phyloP scores from a whole-genome alignment of 2,329 filamentous ascomycete genomes.

The Colletotrichum musae region DNA sequence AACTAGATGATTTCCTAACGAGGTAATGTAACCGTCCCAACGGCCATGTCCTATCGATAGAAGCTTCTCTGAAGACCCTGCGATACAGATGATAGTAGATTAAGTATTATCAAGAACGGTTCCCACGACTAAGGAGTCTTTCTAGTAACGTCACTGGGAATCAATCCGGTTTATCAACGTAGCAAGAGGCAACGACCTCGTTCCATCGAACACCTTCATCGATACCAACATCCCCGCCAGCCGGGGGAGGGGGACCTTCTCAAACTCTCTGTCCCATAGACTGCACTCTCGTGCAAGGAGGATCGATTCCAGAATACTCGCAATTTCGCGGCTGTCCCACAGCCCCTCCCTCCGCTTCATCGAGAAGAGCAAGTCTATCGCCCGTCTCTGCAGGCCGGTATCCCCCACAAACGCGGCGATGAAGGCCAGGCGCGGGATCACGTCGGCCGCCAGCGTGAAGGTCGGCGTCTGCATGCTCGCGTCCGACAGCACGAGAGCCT shows the following conservation, averaged over 20 bases:
- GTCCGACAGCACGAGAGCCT: background rate
- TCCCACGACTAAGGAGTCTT: too few relatives aligned
- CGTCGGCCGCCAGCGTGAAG: constrained; percentile 22
- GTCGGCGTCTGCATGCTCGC: background rate
- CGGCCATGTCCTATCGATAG: too few relatives aligned
- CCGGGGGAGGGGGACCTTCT: constrained; percentile 12
- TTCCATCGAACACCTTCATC: background rate
- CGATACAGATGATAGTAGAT: too few relatives aligned
- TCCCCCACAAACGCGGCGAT: background rate
- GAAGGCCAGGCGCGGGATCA: constrained; percentile 18
- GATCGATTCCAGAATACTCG: constrained; percentile 11
- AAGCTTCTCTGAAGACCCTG: too few relatives aligned
- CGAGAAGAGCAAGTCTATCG: constrained; percentile 38
- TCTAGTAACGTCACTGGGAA: too few relatives aligned
- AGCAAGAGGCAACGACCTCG: constrained; percentile 5
- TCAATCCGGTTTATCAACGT: background rate
- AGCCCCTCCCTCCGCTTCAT: constrained; percentile 43
- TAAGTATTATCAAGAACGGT: background rate
- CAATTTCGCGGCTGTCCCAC: constrained; percentile 44
- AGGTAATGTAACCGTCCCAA: background rate
- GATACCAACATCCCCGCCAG: constrained; percentile 18
- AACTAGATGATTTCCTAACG: background rate
- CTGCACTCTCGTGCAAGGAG: constrained; percentile 7
- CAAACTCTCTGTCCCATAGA: constrained; percentile 9
- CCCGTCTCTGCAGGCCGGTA: background rate